Conservation (phyloP, 306 rosid species). For the Sindora glabra region DNA sequence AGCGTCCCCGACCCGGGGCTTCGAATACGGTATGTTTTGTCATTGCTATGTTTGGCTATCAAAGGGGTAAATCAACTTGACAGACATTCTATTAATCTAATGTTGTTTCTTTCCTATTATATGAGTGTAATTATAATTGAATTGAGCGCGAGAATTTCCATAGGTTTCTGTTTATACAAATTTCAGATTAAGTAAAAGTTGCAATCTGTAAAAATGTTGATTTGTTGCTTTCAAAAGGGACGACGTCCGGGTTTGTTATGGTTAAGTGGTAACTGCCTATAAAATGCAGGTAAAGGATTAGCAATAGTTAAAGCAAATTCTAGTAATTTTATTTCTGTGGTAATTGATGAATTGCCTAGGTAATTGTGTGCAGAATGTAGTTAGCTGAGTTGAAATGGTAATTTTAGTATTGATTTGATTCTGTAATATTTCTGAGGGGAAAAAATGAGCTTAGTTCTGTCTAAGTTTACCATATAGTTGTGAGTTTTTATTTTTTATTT, state of each 20-base stretch:
- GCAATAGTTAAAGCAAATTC: background rate
- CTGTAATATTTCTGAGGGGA: too few relatives aligned
- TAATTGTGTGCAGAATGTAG: background rate
- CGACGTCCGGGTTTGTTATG: background rate
- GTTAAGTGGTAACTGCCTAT: background rate
- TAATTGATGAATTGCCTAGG: background rate
- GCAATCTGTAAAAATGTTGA: background rate
- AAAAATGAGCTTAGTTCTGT: background rate
- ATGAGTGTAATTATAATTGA: background rate
- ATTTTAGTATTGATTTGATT: background rate
- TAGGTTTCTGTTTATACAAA: too few relatives aligned
- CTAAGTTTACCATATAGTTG: background rate
- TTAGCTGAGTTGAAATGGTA: background rate
- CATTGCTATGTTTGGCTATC: background rate
- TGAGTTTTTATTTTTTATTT: background rate
- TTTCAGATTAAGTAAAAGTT: background rate
- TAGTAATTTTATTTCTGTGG: background rate
- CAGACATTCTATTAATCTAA: background rate
- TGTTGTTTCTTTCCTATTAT: background rate
- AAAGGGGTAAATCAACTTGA: background rate
- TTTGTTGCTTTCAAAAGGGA: background rate
- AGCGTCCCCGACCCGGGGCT: constrained; percentile 48
- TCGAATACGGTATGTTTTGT: constrained; percentile 39
- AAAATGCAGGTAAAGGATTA: background rate
- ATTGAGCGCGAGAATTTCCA: background rate